A percentile compares a stretch with the other conserved stretches of the same genome.
Conservation (phyloP, 1,284 basidiomycete species). For the Cryptococcus sp. region DNA sequence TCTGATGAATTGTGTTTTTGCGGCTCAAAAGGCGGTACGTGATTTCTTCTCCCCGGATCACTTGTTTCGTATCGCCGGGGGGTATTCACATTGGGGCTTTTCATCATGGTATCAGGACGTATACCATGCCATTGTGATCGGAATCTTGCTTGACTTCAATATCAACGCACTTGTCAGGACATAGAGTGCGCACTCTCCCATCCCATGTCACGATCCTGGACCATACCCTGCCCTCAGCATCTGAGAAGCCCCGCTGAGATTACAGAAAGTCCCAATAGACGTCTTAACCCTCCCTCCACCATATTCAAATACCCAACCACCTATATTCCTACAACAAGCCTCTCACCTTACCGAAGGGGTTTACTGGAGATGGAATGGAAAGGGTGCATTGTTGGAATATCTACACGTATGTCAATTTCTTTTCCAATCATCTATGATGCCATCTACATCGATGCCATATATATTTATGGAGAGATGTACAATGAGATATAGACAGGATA, state of each 20-base stretch:
- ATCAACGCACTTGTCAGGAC: no score
- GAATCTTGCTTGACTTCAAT: no score
- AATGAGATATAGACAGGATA: no score
- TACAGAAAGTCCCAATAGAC: slow-evolving; percentile 89
- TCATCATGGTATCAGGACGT: background rate
- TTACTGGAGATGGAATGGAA: slow-evolving; percentile 68
- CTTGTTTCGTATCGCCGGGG: background rate
- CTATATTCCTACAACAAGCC: slow-evolving; percentile 94
- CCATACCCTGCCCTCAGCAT: no score
- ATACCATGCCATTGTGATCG: no score
- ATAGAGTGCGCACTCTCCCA: no score
- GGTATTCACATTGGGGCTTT: background rate
- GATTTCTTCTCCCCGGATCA: background rate
- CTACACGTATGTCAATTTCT: slow-evolving; percentile 71
- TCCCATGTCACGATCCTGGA: no score
- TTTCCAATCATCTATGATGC: no score
- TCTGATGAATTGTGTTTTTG: slow-evolving; percentile 99
- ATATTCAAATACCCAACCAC: slow-evolving; percentile 59
- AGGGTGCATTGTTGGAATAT: slow-evolving; percentile 80
- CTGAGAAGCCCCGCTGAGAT: no score
- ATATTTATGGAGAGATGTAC: no score
- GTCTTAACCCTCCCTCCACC: slow-evolving; percentile 83
- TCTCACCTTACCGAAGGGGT: slow-evolving; percentile 91
- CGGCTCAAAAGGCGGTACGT: slow-evolving; percentile 88
- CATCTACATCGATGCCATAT: no score